A percentile compares a stretch with the other conserved stretches of the same genome.
These are phyloP conservation scores for Posidonia australis DNA, from an alignment of 106 monocot species.

Conservation along the genomic window DNA sequence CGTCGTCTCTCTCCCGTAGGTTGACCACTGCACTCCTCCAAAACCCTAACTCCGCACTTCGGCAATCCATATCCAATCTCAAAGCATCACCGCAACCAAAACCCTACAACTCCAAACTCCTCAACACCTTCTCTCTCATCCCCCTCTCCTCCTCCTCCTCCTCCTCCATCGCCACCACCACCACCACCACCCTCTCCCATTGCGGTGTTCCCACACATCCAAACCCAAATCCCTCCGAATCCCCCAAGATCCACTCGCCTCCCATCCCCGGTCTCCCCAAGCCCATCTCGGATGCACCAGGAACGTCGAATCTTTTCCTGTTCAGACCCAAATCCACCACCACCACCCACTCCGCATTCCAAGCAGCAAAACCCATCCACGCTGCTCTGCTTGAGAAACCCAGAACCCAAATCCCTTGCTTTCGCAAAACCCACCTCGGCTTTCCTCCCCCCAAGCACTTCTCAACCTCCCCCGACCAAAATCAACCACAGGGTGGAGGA, in stretches of 20 bases:
- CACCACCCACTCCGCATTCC: neutral
- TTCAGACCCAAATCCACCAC: neutral
- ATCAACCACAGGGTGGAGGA: neutral
- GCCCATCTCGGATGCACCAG: neutral
- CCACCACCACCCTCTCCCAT: neutral
- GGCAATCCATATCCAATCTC: neutral
- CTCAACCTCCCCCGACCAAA: conserved; percentile 1
- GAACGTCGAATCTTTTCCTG: neutral
- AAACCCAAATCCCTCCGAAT: neutral
- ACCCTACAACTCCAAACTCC: neutral
- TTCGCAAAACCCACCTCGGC: neutral
- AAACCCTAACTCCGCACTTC: conserved; percentile 6
- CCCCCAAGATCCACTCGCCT: neutral
- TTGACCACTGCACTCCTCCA: conserved; percentile 4
- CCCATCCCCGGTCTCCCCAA: neutral
- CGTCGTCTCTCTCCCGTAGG: conserved; percentile 13
- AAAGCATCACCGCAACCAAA: neutral
- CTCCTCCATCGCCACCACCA: neutral
- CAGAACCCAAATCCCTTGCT: neutral
- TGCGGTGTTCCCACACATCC: neutral
- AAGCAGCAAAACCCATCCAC: neutral
- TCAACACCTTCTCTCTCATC: neutral
- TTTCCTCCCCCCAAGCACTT: neutral
- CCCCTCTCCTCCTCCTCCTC: neutral
- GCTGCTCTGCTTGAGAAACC: neutral